Percentiles rank a stretch among this genome's conserved stretches.
phyloP scores from a whole-genome alignment of 2,329 filamentous ascomycete genomes.

The Arthroderma uncinatum region DNA sequence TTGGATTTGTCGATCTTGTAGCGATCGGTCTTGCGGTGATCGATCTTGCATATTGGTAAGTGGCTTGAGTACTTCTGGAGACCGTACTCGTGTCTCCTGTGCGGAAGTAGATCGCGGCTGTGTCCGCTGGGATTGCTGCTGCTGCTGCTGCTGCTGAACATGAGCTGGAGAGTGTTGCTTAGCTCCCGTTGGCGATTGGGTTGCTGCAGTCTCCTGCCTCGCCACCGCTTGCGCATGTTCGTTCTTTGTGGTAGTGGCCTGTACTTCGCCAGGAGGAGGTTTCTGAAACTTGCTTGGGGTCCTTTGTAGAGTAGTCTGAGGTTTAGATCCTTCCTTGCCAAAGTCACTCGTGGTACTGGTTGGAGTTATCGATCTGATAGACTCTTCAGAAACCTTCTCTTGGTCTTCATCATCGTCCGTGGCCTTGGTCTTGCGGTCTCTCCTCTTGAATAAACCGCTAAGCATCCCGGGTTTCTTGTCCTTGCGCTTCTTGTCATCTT shows the following conservation, averaged over 20 bases:
- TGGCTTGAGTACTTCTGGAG: conserved; percentile 1
- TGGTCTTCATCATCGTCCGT: conserved; percentile 36
- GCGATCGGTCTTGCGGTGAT: too few relatives aligned
- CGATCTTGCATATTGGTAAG: neutral
- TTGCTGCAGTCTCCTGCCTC: neutral
- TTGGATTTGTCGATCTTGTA: too few relatives aligned
- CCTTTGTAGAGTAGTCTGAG: conserved; percentile 38
- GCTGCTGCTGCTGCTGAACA: neutral
- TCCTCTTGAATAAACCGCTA: conserved; percentile 56
- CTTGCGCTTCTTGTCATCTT: conserved; percentile 67
- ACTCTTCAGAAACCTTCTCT: conserved; percentile 54
- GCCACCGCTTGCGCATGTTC: conserved; percentile 9
- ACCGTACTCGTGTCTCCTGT: neutral
- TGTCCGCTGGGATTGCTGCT: neutral
- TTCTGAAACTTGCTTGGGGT: conserved; percentile 62
- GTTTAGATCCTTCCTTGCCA: conserved; percentile 29
- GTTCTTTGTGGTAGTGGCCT: conserved; percentile 26
- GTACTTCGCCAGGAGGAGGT: conserved; percentile 45
- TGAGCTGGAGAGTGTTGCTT: neutral
- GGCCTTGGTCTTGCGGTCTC: conserved; percentile 49
- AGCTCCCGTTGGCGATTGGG: neutral
- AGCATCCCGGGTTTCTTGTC: conserved; percentile 62
- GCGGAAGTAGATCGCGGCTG: neutral
- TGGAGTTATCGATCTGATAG: conserved; percentile 35
- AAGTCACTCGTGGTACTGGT: conserved; percentile 38